phyloP scores from a whole-genome alignment of 768 basidiomycete genomes.

The Naganishia randhawae region DNA sequence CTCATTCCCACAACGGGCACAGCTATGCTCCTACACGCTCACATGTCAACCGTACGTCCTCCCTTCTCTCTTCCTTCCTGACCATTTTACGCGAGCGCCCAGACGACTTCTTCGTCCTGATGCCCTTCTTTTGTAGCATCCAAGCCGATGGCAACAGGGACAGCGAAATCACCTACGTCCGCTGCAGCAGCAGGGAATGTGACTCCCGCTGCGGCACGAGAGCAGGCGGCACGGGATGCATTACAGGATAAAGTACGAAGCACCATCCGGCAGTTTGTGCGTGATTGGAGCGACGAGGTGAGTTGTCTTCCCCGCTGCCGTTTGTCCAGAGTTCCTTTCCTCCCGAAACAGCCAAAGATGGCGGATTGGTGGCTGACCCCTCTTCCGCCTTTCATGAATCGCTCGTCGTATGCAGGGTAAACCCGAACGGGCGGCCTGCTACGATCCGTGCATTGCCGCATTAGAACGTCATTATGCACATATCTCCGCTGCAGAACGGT shows the following conservation, averaged over 20 bases:
- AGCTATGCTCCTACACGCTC: not conserved
- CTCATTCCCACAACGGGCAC: constrained; percentile 34
- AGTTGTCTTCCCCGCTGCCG: constrained; percentile 23
- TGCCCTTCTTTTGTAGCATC: constrained; percentile 8
- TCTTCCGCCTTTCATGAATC: not conserved
- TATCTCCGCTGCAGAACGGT: constrained; percentile 60
- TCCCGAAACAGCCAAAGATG: too few species aligned
- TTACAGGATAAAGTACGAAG: constrained; percentile 79
- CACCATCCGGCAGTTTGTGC: constrained; percentile 84
- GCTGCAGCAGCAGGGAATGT: constrained; percentile 6
- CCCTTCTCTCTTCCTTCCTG: not conserved
- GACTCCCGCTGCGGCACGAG: not conserved
- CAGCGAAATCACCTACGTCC: constrained; percentile 23
- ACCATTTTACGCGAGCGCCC: not conserved
- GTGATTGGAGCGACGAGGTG: constrained; percentile 88
- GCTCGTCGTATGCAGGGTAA: constrained; percentile 58
- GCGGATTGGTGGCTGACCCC: too few species aligned
- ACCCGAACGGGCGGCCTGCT: constrained; percentile 71
- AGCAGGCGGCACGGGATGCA: constrained; percentile 27
- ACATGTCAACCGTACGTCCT: not conserved
- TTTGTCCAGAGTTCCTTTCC: too few species aligned
- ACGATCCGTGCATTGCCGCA: constrained; percentile 74
- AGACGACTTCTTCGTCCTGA: not conserved
- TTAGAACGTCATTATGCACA: constrained; percentile 64
- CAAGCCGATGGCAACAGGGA: constrained; percentile 17